Percentiles rank a stretch among this genome's conserved stretches.
Conservation (phyloP, 257 asterid genomes). For the Nicotiana paniculata region DNA sequence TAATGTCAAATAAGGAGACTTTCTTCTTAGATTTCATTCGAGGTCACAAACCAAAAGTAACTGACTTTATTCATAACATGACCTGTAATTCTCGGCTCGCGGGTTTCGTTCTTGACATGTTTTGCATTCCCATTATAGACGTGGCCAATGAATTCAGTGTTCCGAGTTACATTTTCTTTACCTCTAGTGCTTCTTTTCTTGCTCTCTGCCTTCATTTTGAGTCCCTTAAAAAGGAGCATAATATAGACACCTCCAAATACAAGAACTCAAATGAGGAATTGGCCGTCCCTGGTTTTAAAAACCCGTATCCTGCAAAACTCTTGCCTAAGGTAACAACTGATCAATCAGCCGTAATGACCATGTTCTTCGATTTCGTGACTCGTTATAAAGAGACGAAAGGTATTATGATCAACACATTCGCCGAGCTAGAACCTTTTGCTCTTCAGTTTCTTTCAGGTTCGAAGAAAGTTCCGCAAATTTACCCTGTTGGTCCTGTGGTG, state of each 20-base stretch:
- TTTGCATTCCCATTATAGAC: constrained; percentile 25
- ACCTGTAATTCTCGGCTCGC: constrained; percentile 3
- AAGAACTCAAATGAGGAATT: not conserved
- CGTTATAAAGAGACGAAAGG: constrained; percentile 20
- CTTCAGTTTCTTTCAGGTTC: constrained; percentile 13
- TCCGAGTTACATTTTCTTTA: constrained; percentile 28
- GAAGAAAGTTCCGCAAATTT: constrained; percentile 18
- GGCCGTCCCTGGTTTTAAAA: constrained; percentile 14
- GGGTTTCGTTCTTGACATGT: constrained; percentile 39
- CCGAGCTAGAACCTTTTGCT: constrained; percentile 32
- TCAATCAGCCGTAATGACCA: not conserved
- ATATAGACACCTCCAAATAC: constrained; percentile 8
- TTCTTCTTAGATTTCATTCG: not conserved
- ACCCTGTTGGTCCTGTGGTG: constrained; percentile 43
- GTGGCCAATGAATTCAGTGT: constrained; percentile 30
- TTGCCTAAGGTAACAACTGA: constrained; percentile 12
- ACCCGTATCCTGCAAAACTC: constrained; percentile 21
- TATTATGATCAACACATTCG: constrained; percentile 37
- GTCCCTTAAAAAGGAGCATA: not conserved
- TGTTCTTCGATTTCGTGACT: not conserved
- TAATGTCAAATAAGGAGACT: not conserved
- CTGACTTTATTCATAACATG: not conserved
- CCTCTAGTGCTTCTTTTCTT: constrained; percentile 29
- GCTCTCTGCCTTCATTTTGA: constrained; percentile 4
- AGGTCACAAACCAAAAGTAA: not conserved